These are phyloP conservation scores for Termitomyces sp. DNA, from an alignment of 768 basidiomycete species.

Conservation along the genomic window DNA sequence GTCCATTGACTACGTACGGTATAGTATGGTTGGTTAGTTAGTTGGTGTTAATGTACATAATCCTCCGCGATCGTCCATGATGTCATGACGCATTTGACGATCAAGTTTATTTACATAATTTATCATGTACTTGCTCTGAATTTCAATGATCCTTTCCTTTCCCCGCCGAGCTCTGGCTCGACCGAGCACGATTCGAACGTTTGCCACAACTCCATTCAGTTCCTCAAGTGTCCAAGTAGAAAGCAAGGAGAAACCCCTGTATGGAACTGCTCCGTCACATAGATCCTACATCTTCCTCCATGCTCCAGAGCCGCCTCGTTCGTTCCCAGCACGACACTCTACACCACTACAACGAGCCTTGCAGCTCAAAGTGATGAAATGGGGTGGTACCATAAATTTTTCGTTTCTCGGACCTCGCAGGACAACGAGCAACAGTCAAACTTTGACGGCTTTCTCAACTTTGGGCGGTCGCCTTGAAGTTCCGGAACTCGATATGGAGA, in stretches of 20 bases:
- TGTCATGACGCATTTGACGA: background rate
- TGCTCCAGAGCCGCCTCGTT: slow-evolving; percentile 37
- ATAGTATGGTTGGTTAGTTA: too few species aligned
- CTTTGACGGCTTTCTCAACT: slow-evolving; percentile 48
- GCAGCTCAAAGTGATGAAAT: slow-evolving; percentile 34
- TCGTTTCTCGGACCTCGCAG: slow-evolving; percentile 38
- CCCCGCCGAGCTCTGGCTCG: background rate
- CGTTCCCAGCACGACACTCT: slow-evolving; percentile 40
- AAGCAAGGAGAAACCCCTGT: slow-evolving; percentile 15
- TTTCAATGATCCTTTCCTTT: background rate
- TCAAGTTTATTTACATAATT: background rate
- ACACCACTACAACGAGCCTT: slow-evolving; percentile 49
- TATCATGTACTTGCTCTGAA: background rate
- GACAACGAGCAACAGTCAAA: slow-evolving; percentile 9
- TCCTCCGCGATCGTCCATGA: background rate
- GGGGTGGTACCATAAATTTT: slow-evolving; percentile 58
- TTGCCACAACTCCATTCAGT: background rate
- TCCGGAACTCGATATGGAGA: slow-evolving; percentile 39
- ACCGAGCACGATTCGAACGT: background rate
- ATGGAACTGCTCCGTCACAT: slow-evolving; percentile 51
- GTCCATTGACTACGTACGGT: too few species aligned
- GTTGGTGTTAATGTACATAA: too few species aligned
- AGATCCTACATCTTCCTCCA: slow-evolving; percentile 52
- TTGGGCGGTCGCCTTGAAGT: slow-evolving; percentile 44
- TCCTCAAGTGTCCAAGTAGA: background rate